Base-by-base conservation (phyloP, 225 moss, liverwort and hornwort species). In the Takakia lepidozioides region DNA sequence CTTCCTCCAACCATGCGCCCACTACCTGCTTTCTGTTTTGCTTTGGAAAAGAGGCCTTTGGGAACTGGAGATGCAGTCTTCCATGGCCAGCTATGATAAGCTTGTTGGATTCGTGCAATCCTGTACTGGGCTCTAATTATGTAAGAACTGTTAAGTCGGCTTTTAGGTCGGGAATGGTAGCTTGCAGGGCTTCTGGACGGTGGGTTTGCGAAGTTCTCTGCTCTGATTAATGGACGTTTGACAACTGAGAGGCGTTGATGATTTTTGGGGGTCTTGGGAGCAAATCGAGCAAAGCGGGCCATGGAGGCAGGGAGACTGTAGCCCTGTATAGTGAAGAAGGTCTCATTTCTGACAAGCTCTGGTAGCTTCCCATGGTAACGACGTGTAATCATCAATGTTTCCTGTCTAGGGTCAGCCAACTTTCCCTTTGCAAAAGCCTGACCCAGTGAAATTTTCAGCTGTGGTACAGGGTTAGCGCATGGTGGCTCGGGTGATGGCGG, bases 231-330 rank as follows among this genome's bases (percentile, higher is more conserved):
- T 1, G 71, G 46, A 0, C 60, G 46, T 2, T 19, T 43, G 28
- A 67, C 25, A 7, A 68, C 0, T 10, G 19, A 56, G 53, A 72
- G 10, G 38, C 57, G 61, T 39, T 72, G n/a, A 55, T 77, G 58
- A 36, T 61, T 46, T 41, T 64, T 68, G 0, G 68, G 64, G 15
- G 58, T 61, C 37, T 13, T 51, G 25, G 77, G 68, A 32, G 42
- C 57, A 55, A 77, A 77, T 5, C 43, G 67, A 22, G 58, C 64
- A 18, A 69, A 61, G 15, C 61, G 18, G 13, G 61, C 55, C 72
- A 72, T 68, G 26, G 61, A 58, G 45, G 68, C 54, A 0, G 51
- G 72, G 43, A 68, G 48, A 16, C 17, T 72, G 18, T 65, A 72
- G 0, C 72, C 65, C 38, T 51, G 57, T 6, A 77, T 62, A 3